Conservation (phyloP, 2,329 filamentous ascomycete genomes). For the Corinectria fuckeliana region DNA sequence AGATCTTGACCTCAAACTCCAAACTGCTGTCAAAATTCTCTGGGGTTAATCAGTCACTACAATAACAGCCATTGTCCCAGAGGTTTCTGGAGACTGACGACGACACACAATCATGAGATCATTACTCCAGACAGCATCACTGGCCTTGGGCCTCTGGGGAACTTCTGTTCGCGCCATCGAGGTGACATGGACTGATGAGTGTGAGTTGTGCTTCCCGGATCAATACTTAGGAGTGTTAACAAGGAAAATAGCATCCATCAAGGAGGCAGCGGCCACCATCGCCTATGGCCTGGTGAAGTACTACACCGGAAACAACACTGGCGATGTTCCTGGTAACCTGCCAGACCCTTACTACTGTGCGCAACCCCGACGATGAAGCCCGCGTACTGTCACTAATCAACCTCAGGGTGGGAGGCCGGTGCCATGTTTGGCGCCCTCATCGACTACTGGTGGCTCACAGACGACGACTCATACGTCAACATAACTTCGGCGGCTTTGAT, state of each 20-base stretch:
- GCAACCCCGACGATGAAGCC: slow-evolving; percentile 46
- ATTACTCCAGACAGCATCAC: slow-evolving; percentile 22
- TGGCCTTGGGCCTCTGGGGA: slow-evolving; percentile 22
- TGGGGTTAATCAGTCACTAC: slow-evolving; percentile 7
- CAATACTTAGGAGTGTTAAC: background rate
- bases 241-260: slow-evolving; percentile 53
- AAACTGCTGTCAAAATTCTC: background rate
- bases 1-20: background rate
- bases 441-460: slow-evolving; percentile 76
- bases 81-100: background rate
- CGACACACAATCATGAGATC: slow-evolving; percentile 28
- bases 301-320: slow-evolving; percentile 65
- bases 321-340: slow-evolving; percentile 63
- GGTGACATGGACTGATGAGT: slow-evolving; percentile 32
- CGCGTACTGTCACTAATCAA: slow-evolving; percentile 18
- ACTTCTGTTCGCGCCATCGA: slow-evolving; percentile 23
- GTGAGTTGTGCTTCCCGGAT: slow-evolving; percentile 6
- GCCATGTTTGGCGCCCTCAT: slow-evolving; percentile 74
- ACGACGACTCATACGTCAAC: slow-evolving; percentile 69
- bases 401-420: slow-evolving; percentile 71
- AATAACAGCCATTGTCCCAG: background rate
- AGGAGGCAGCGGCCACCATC: slow-evolving; percentile 54
- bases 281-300: slow-evolving; percentile 56
- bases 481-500: slow-evolving; percentile 64
- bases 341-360: slow-evolving; percentile 70